phyloP scores from a whole-genome alignment of 139 green algal genomes.

The Picochlorum sp. region DNA sequence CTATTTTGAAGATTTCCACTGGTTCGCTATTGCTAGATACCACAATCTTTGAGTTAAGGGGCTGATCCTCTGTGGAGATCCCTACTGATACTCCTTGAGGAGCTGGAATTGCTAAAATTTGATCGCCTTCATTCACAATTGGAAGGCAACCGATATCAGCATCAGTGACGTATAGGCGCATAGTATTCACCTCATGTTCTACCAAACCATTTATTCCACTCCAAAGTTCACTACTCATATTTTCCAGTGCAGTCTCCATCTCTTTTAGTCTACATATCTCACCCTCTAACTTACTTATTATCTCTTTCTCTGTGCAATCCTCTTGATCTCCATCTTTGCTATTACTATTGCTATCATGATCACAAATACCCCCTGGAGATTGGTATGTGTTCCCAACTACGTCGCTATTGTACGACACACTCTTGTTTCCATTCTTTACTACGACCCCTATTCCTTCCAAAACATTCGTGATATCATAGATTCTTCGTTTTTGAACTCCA shows the following conservation, averaged over 20 bases:
- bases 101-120: constrained; percentile 70
- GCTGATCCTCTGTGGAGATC: not conserved
- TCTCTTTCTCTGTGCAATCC: not conserved
- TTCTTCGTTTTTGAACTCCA: constrained; percentile 78
- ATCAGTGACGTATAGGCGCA: constrained; percentile 68
- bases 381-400: not conserved
- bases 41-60: constrained; percentile 32
- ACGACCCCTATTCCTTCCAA: constrained; percentile 93
- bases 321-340: not conserved
- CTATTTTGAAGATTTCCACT: constrained; percentile 49
- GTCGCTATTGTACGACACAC: constrained; percentile 28
- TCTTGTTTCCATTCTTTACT: constrained; percentile 89
- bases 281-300: not conserved
- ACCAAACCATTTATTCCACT: not conserved
- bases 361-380: not conserved
- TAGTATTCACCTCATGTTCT: constrained; percentile 27
- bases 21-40: constrained; percentile 34
- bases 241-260: not conserved
- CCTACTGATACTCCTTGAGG: constrained; percentile 49
- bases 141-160: constrained; percentile 54
- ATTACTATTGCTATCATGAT: not conserved
- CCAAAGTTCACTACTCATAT: not conserved
- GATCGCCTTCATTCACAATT: constrained; percentile 49
- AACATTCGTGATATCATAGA: constrained; percentile 99
- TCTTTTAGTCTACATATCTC: not conserved